Evolutionary conservation across 257 asterid species (phyloP).

Genomic region (Solanum medicagineum): DNA sequence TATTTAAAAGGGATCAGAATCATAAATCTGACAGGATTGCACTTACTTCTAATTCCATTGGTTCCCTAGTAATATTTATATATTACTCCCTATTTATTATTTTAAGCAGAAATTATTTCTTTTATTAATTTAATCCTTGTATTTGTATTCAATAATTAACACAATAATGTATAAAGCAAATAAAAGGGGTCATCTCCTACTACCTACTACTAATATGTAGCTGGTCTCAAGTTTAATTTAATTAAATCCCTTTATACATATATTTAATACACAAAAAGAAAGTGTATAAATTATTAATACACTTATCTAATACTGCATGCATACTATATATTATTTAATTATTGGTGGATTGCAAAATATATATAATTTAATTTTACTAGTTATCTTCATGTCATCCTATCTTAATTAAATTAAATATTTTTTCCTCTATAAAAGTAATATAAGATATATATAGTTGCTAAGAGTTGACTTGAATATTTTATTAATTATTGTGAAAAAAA

Average conservation of each 20-base stretch:
- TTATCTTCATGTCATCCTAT: background rate
- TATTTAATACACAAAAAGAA: background rate
- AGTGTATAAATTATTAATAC: background rate
- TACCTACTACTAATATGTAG: slow-evolving; percentile 1
- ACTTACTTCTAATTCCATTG: slow-evolving; percentile 25
- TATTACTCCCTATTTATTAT: background rate
- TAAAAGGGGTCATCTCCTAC: slow-evolving; percentile 4
- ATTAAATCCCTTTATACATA: background rate
- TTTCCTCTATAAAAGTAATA: background rate
- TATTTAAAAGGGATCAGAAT: background rate
- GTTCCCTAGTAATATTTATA: slow-evolving; percentile 5
- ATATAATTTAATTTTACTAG: background rate
- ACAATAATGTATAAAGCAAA: background rate
- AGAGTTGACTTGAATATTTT: slow-evolving; percentile 27
- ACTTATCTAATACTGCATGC: background rate
- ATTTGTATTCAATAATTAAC: background rate
- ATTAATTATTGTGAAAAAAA: background rate
- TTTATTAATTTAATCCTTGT: background rate
- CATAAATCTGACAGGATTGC: slow-evolving; percentile 29
- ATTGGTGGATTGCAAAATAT: background rate
- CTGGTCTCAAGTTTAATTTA: background rate
- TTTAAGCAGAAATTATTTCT: background rate
- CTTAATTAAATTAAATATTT: background rate
- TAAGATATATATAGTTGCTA: background rate
- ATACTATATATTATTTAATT: background rate